Base-by-base conservation (phyloP, 805 yeast species). In the Metschnikowia cubensis region DNA sequence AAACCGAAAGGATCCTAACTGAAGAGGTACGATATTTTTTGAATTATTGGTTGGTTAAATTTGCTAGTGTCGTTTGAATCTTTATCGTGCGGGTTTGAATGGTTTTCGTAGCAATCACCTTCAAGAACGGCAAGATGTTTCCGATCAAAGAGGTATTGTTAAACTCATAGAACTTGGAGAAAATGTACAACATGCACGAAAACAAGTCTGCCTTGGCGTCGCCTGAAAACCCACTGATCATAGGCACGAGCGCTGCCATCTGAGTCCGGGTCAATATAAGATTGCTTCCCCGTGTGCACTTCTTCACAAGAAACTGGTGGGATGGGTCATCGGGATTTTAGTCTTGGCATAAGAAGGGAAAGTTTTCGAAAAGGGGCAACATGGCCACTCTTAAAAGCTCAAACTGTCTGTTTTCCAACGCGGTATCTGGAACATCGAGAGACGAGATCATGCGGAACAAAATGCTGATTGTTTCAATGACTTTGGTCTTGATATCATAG, bases 341-440 rank as follows among this genome's bases (percentile, higher is more conserved):
- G 37, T 73, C 76, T 29, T 74, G 76, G 49, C 78, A 75, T 37
- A 84, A 69, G 47, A 82, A 78, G 7, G 95, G 91, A 39, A 86
- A 66, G 7, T 77, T 68, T 31, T 72, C 75, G 25, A 84, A 76
- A 15, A 90, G 67, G 0, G 88, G 84, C 18, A 84, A 72, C 70
- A 87, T 74, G 15, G 81, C 78, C 5, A 90, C 76, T 54, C 96
- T 75, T 45, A 90, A 67, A 22, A 91, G 71, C 62, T 92, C 97
- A 64, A 92, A 89, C 25, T 35, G 47, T 11, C 42, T 42, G 7
- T 17, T 49, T 15, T 34, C 21, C 32, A 44, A 35, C 67, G 35
- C 73, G 62, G 47, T 22, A n/a, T 31, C 41, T 8, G 25, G 45
- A 85, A 83, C 15, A 50, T 54, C 6, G 21, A 42, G 34, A 3